Conservation (phyloP, 2,329 filamentous ascomycete species). For the Venturia effusa region DNA sequence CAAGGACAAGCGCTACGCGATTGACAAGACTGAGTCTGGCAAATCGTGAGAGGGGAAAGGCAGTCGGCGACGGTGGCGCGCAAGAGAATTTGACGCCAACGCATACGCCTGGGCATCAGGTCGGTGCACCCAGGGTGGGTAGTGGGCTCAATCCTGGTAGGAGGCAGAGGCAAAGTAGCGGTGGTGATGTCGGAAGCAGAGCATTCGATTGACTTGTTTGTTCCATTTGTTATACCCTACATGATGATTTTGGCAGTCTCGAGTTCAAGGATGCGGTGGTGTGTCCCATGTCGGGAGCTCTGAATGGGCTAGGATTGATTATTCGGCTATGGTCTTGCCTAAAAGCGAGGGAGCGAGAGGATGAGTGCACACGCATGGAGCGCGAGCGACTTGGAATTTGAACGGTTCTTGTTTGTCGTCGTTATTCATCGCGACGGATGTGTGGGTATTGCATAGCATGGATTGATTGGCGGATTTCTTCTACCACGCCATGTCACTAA, state of each 20-base stretch:
- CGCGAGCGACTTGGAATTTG: neutral
- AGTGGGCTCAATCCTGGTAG: slow-evolving; percentile 8
- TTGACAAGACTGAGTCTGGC: slow-evolving; percentile 19
- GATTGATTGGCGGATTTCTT: neutral
- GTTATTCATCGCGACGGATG: neutral
- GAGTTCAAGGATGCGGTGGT: neutral
- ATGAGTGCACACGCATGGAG: neutral
- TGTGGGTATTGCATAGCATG: slow-evolving; percentile 2
- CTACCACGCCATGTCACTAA: too few relatives aligned
- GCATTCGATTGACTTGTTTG: neutral
- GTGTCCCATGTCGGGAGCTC: neutral
- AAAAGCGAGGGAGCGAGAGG: neutral
- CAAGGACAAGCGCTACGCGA: slow-evolving; percentile 15
- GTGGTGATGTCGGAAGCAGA: neutral
- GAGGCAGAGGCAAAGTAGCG: slow-evolving; percentile 8
- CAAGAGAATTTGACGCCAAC: slow-evolving; percentile 19
- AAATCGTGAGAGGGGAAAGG: slow-evolving; percentile 10
- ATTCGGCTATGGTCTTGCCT: neutral
- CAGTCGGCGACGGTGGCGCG: slow-evolving; percentile 9
- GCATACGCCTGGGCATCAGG: slow-evolving; percentile 14
- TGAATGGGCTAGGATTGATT: neutral
- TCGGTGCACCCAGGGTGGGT: slow-evolving; percentile 9
- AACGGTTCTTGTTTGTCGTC: neutral
- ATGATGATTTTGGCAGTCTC: neutral
- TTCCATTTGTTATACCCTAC: neutral